Conservation (phyloP, 495 filamentous ascomycete species). For the Daldinia decipiens region DNA sequence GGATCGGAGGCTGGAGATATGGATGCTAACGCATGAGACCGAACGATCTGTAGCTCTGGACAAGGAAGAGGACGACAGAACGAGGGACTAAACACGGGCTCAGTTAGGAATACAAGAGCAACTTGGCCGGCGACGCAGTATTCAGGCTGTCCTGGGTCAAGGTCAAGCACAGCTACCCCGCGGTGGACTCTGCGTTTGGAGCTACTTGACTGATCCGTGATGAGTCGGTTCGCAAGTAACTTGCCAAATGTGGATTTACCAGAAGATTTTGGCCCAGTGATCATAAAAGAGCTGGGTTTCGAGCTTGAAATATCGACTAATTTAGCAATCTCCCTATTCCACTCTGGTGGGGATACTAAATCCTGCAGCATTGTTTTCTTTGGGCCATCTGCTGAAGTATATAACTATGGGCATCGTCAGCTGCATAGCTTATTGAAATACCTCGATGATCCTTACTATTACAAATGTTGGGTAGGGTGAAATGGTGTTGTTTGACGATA, state of each 20-base stretch:
- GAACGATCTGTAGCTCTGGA: conserved; percentile 54
- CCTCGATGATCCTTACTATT: conserved; percentile 46
- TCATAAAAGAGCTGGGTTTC: conserved; percentile 59
- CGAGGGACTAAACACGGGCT: conserved; percentile 75
- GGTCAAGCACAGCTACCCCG: conserved; percentile 73
- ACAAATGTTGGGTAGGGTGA: conserved; percentile 48
- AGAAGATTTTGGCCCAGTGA: conserved; percentile 83
- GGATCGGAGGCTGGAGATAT: conserved; percentile 75
- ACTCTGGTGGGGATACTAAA: conserved; percentile 71
- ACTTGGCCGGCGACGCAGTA: conserved; percentile 80
- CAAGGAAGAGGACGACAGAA: conserved; percentile 72
- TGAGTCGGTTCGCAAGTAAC: conserved; percentile 77
- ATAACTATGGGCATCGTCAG: conserved; percentile 53
- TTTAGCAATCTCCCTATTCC: conserved; percentile 63
- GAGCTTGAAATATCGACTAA: conserved; percentile 56
- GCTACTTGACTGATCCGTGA: conserved; percentile 56
- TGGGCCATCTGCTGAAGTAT: conserved; percentile 57
- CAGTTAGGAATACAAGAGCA: conserved; percentile 71
- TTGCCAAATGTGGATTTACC: conserved; percentile 89
- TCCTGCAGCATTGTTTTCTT: conserved; percentile 63
- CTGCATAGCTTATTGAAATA: not conserved
- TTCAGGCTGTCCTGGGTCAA: conserved; percentile 88
- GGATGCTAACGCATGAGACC: conserved; percentile 78
- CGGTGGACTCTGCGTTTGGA: conserved; percentile 44
- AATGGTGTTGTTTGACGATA: conserved; percentile 2